These are phyloP conservation scores for Penicillium canescens DNA, from an alignment of 495 filamentous ascomycete species.

Conservation along the genomic window DNA sequence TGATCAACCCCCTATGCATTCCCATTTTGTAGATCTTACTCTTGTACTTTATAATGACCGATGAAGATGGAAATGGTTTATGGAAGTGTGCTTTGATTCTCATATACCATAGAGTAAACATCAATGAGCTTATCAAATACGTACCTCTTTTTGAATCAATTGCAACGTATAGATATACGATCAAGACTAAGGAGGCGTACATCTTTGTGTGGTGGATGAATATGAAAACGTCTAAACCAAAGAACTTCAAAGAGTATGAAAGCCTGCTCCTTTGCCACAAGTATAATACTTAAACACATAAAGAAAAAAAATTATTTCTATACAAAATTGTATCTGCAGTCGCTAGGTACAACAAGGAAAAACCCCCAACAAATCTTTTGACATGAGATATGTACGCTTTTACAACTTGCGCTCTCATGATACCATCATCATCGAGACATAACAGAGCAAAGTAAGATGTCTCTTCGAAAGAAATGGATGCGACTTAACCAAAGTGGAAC, in stretches of 20 bases:
- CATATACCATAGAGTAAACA: no score
- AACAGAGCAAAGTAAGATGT: not conserved
- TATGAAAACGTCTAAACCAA: no score
- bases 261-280: not conserved
- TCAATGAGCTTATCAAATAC: no score
- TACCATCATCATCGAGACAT: conserved; percentile 1
- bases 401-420: not conserved
- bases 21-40: not conserved
- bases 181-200: no score
- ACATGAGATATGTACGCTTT: not conserved
- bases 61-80: not conserved
- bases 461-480: not conserved
- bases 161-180: no score
- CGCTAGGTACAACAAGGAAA: conserved; percentile 9
- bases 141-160: no score
- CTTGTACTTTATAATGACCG: not conserved
- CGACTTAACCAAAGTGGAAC: conserved; percentile 51
- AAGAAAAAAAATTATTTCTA: not conserved
- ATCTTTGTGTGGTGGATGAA: no score
- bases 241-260: no score
- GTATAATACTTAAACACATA: not conserved
- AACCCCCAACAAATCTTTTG: not conserved
- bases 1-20: not conserved
- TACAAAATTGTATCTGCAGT: conserved; percentile 6
- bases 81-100: no score